Base-by-base conservation (phyloP, 441 rosid genomes). In the Geranium incanum region DNA sequence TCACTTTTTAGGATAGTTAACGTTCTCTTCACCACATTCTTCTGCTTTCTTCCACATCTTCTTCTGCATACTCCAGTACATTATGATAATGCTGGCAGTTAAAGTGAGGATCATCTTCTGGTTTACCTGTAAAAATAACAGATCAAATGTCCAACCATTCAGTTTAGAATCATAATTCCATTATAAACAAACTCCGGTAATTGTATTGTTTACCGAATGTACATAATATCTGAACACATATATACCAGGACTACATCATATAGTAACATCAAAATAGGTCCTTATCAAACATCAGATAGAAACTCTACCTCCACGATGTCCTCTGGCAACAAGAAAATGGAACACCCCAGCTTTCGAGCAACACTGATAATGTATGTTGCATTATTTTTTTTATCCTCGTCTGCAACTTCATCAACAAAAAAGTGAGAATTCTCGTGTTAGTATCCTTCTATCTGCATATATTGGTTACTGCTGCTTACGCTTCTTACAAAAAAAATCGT, bases 261-360 rank as follows among this genome's bases (percentile, higher is more conserved):
- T 28, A 2, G 33, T 28, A 28, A 28, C 69, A 67, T 59, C 65
- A 59, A 6, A 45, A 45, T 8, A 28, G 33, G 33, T 28, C 33
- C 33, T 28, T 28, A 28, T 28, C 33, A 28, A 28, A 28, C 33
- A 28, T 28, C 33, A 2, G 33, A 28, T 28, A 23, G 66, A 23
- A 62, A 23, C 15, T 28, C 66, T 74, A 92, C 99, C 98, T 90
- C 99, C 48, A 95, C 78, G 70, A 95, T 89, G 79, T 95, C 99
- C 84, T 95, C 99, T 33, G 97, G 99, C 72, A 95, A 81, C 85
- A 95, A 83, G 89, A 95, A 95, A 73, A 95, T 90, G 71, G 99
- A 92, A 81, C 98, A 95, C 3, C 98, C 99, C 21, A 95, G 96
- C 85, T 95, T 95, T 45, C 99, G 72, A 15, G 99, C 98, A 76